Evolutionary conservation across 805 yeast species (phyloP).

Genomic region (Ogataea methylovora): DNA sequence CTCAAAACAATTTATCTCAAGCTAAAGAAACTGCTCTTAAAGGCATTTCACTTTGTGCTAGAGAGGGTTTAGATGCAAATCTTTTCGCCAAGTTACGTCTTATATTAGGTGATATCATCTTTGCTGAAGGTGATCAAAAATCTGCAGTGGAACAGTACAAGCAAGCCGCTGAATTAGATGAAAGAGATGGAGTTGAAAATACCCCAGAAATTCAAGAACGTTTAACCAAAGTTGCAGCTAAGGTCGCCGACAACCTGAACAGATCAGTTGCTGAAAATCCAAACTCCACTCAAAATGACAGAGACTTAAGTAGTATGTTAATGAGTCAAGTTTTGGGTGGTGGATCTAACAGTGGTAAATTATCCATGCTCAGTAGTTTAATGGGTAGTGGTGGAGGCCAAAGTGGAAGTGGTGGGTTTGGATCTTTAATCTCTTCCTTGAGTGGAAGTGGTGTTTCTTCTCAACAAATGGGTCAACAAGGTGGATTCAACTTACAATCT

Average conservation of each 20-base stretch:
- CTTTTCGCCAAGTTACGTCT: slow-evolving; percentile 18
- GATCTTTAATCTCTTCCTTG: slow-evolving; percentile 17
- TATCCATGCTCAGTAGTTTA: slow-evolving; percentile 18
- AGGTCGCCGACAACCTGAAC: slow-evolving; percentile 16
- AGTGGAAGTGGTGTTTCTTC: slow-evolving; percentile 18
- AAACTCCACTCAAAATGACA: slow-evolving; percentile 16
- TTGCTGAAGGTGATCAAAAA: slow-evolving; percentile 14
- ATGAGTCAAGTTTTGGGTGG: slow-evolving; percentile 18
- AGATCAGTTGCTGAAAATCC: slow-evolving; percentile 15
- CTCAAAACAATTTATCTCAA: slow-evolving; percentile 6
- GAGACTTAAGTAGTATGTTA: slow-evolving; percentile 20
- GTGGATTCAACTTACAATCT: slow-evolving; percentile 21
- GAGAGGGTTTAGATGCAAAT: slow-evolving; percentile 18
- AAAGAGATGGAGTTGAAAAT: slow-evolving; percentile 22
- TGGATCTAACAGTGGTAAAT: slow-evolving; percentile 19
- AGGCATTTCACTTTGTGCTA: slow-evolving; percentile 14
- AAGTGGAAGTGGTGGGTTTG: slow-evolving; percentile 14
- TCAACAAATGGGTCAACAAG: slow-evolving; percentile 13
- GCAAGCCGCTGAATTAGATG: slow-evolving; percentile 24
- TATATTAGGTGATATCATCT: slow-evolving; percentile 19
- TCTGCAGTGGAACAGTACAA: slow-evolving; percentile 21
- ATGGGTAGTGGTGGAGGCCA: slow-evolving; percentile 8
- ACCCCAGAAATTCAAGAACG: slow-evolving; percentile 24
- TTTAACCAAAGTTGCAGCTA: slow-evolving; percentile 13
- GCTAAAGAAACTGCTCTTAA: slow-evolving; percentile 11